Conservation (phyloP, 306 rosid genomes). For the Mimosa pudica region DNA sequence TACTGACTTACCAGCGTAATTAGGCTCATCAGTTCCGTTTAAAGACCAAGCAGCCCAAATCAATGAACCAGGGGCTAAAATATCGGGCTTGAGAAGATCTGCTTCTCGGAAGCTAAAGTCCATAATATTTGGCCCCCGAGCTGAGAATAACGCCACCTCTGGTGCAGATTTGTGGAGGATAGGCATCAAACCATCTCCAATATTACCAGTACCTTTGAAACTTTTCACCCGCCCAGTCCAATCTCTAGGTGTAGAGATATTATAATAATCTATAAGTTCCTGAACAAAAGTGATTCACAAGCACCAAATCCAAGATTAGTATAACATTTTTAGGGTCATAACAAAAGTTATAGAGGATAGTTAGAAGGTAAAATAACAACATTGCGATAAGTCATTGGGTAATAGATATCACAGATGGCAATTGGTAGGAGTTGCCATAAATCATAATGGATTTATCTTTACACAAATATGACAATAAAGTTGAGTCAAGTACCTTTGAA, state of each 20-base stretch:
- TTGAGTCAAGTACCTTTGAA: slow-evolving; percentile 66
- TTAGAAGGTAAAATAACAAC: slow-evolving; percentile 11
- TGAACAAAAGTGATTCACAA: slow-evolving; percentile 43
- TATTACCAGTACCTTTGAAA: slow-evolving; percentile 77
- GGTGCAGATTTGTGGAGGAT: slow-evolving; percentile 94
- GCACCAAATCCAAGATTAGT: slow-evolving; percentile 31
- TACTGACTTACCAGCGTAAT: slow-evolving; percentile 59
- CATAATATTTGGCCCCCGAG: slow-evolving; percentile 92
- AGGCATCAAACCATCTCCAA: slow-evolving; percentile 90
- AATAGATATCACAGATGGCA: neutral
- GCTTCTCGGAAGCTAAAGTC: slow-evolving; percentile 94
- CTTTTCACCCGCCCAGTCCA: slow-evolving; percentile 97
- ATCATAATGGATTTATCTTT: slow-evolving; percentile 15
- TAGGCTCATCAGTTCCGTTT: slow-evolving; percentile 95
- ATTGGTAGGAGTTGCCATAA: slow-evolving; percentile 16
- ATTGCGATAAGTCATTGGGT: slow-evolving; percentile 1
- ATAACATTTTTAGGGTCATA: slow-evolving; percentile 19
- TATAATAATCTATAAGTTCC: slow-evolving; percentile 93
- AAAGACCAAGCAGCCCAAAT: slow-evolving; percentile 99
- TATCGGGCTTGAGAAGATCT: slow-evolving; percentile 99
- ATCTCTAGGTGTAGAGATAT: slow-evolving; percentile 83
- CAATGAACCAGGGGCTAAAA: slow-evolving; percentile 95
- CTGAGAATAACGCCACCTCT: slow-evolving; percentile 89
- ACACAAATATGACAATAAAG: slow-evolving; percentile 16
- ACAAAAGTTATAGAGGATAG: slow-evolving; percentile 11